Conservation (phyloP, 768 basidiomycete genomes). For the Daedaleopsis nitida region DNA sequence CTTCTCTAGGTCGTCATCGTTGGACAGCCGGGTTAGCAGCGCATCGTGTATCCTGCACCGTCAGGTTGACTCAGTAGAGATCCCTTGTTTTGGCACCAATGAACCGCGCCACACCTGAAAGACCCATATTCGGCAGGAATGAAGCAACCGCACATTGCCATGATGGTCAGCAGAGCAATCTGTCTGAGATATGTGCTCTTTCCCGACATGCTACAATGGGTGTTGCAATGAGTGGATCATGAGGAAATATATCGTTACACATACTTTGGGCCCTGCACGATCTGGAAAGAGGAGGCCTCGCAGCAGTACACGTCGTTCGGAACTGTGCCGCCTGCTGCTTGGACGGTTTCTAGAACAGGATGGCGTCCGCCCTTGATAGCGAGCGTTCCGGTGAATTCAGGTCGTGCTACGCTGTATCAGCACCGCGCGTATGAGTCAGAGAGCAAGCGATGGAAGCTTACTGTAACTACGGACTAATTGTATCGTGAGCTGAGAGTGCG, state of each 20-base stretch:
- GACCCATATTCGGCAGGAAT: conserved; percentile 94
- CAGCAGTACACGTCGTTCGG: conserved; percentile 92
- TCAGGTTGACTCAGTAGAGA: background rate
- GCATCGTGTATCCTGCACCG: conserved; percentile 71
- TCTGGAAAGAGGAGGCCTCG: conserved; percentile 82
- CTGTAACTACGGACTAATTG: conserved; percentile 53
- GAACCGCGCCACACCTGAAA: conserved; percentile 54
- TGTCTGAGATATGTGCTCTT: conserved; percentile 95
- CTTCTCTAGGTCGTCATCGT: conserved; percentile 91
- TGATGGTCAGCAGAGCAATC: conserved; percentile 76
- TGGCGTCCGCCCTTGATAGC: conserved; percentile 90
- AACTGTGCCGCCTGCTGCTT: conserved; percentile 68
- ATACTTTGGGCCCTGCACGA: conserved; percentile 90
- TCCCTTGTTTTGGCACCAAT: background rate
- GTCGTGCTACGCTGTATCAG: conserved; percentile 59
- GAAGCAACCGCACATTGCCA: conserved; percentile 91
- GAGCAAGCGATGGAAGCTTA: conserved; percentile 18
- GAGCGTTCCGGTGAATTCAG: conserved; percentile 87
- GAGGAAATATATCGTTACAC: conserved; percentile 19
- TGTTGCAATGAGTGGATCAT: background rate
- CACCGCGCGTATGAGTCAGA: background rate
- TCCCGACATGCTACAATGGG: conserved; percentile 62
- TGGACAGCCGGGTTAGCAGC: conserved; percentile 84
- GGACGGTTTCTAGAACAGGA: conserved; percentile 79
- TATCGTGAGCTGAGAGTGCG: background rate